A percentile compares a stretch with the other conserved stretches of the same genome.
phyloP scores from a whole-genome alignment of 73 alveolate genomes.

The Symbiodinium natans region DNA sequence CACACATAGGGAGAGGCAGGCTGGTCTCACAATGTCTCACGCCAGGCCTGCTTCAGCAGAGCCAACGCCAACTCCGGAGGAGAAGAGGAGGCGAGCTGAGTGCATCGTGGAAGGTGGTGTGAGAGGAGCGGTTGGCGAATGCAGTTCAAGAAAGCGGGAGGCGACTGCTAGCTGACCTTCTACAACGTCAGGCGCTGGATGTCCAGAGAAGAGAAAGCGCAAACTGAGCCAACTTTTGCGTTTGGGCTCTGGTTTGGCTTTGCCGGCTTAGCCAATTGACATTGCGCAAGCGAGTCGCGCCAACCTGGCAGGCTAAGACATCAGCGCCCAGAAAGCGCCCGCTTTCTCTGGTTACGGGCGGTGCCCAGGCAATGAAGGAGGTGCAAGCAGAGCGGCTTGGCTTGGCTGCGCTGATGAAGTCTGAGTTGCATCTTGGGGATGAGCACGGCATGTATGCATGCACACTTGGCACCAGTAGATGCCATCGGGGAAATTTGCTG shows the following conservation, averaged over 20 bases:
- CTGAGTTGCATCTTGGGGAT: no score
- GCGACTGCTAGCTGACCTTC: not conserved
- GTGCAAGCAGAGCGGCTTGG: constrained; percentile 33
- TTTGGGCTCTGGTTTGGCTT: not conserved
- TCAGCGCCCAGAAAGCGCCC: constrained; percentile 35
- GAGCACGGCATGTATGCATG: no score
- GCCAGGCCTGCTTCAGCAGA: not conserved
- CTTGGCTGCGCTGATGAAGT: no score
- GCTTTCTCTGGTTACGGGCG: constrained; percentile 8
- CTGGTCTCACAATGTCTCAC: no score
- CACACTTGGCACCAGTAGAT: no score
- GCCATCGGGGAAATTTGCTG: no score
- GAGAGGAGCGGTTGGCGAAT: not conserved
- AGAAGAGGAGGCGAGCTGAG: not conserved
- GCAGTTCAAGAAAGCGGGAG: not conserved
- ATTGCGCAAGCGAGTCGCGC: no score
- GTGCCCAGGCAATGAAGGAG: not conserved
- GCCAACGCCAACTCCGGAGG: not conserved
- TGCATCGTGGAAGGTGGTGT: no score
- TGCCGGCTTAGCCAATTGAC: no score
- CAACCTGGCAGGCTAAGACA: not conserved
- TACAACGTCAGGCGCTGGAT: not conserved
- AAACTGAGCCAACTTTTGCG: not conserved
- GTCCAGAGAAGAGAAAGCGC: no score
- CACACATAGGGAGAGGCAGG: no score